Evolutionary conservation across 257 asterid species (phyloP), one percentile per base, ranked within the genome.

Genomic region (Buddleja alternifolia): DNA sequence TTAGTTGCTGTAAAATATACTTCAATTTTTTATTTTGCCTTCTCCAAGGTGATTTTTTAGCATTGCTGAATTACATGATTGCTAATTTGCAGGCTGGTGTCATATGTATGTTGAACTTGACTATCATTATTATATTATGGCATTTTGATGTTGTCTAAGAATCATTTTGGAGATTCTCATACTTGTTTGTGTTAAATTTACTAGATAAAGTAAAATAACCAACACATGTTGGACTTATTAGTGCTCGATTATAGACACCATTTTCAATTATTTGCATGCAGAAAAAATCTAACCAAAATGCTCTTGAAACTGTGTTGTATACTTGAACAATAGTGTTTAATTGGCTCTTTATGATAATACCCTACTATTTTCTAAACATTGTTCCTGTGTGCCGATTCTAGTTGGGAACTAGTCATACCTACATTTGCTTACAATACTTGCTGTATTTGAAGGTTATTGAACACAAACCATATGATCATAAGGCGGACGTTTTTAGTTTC

Each of bases 401-500:
- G 32, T 60, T 62, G 46, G 67, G 60, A 56, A 17, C 19, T 47
- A 19, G 59, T 17, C 53, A 4, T 65, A 23, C 47, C 46, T 48
- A 37, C 70, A 63, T 46, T 44, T 66, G 36, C 81, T 83, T 32
- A 72, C 70, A 51, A 57, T 23, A 19, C 29, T 65, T 80, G 59
- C 75, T 75, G 68, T 66, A 12, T 73, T 74, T 83, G 81, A 74
- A 93, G 98, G 95, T 93, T 71, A 90, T 93, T 54, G 98, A 93
- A 61, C 98, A 93, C 76, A 88, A 85, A 54, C 95, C 96, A 69
- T 93, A 93, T 70, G 97, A 90, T 81, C 97, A 93, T 37, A 93
- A 86, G 85, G 98, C 96, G 10, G 98, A 93, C 20, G 84, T 90
- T 68, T 93, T 93, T 76, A 93, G 98, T 78, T 93, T 90, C 45